A percentile compares a stretch with the other conserved stretches of the same genome.
phyloP scores from a whole-genome alignment of 768 basidiomycete genomes.

The Kondoa subrosea region DNA sequence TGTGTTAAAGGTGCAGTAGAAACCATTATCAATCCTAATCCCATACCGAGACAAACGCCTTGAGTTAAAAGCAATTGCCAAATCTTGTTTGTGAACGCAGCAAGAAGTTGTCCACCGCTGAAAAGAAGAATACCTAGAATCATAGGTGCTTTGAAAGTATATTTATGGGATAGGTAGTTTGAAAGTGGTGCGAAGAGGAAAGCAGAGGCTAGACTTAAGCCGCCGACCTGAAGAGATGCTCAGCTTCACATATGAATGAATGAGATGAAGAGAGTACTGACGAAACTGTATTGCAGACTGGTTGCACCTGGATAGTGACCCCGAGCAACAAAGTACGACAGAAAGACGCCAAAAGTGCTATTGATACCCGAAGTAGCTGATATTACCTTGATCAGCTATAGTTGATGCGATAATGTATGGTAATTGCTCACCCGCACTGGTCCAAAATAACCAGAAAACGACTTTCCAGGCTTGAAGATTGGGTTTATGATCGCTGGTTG shows the following conservation, averaged over 20 bases:
- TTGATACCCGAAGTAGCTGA: neutral
- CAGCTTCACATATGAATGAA: too few relatives aligned
- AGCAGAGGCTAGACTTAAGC: slow-evolving; percentile 21
- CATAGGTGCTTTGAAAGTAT: slow-evolving; percentile 22
- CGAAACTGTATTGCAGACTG: neutral
- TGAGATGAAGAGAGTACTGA: too few relatives aligned
- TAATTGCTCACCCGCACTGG: too few relatives aligned
- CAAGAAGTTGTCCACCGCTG: slow-evolving; percentile 22
- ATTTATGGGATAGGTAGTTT: slow-evolving; percentile 24
- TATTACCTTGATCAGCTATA: too few relatives aligned
- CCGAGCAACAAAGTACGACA: neutral
- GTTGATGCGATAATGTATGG: too few relatives aligned
- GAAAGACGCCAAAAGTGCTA: neutral
- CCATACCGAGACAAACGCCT: slow-evolving; percentile 19
- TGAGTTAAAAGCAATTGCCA: slow-evolving; percentile 28
- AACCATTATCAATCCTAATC: neutral
- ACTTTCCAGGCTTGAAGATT: too few relatives aligned
- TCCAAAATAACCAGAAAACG: too few relatives aligned
- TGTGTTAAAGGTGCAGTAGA: neutral
- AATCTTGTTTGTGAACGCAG: slow-evolving; percentile 24
- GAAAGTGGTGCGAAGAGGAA: slow-evolving; percentile 25
- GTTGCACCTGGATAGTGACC: neutral
- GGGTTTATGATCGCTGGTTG: too few relatives aligned
- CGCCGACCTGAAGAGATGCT: slow-evolving; percentile 17
- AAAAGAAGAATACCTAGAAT: slow-evolving; percentile 21